Evolutionary conservation across 371 early-diverging fungal genomes (phyloP), one percentile per base, ranked within the genome.

Genomic region (Cokeromyces recurvatus): DNA sequence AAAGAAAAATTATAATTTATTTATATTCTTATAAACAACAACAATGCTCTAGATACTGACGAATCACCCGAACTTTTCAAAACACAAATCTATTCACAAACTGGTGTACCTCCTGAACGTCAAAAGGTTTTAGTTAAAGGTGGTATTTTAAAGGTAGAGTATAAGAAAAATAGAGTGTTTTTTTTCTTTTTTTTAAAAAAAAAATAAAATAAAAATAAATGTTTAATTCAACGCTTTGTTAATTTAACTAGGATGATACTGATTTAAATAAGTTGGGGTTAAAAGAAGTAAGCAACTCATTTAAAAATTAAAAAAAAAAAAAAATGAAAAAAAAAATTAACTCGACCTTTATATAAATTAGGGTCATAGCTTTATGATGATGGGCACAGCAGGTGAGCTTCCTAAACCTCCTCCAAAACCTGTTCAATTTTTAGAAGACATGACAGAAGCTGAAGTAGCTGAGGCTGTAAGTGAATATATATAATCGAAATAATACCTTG

Each of bases 91-190:
- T 95, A 72, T 59, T 85, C 92, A 4, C 71, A 95, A 55, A 93
- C 98, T 2, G 92, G 90, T 23, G 98, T 97, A 9, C 84, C 86
- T 43, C 97, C 98, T 16, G 91, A 90, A 23, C 76, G 95, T 32
- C 96, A 96, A 67, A 95, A 94, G 74, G 84, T 97, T 45, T 81
- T 98, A 66, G 77, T 85, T 52, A 96, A 95, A 62, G 98, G 98
- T 40, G 93, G 89, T n/a, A 78, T 86, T 62, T 77, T 96, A 52
- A 96, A 95, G 81, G 92, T 86, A 74, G 48, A 32, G 9, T 25
- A 4, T 10, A 32, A 37, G 35, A 38, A 12, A 10, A 10, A 21
- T 29, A 20, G 14, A 19, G 19, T 5, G 9, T 21, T 14, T 16
- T 4, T 9, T 12, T 42, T 25, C 15, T 17, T 6, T n/a, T n/a